These are phyloP conservation scores for Poronia punctata DNA, from an alignment of 495 filamentous ascomycete genomes.

Conservation along the genomic window DNA sequence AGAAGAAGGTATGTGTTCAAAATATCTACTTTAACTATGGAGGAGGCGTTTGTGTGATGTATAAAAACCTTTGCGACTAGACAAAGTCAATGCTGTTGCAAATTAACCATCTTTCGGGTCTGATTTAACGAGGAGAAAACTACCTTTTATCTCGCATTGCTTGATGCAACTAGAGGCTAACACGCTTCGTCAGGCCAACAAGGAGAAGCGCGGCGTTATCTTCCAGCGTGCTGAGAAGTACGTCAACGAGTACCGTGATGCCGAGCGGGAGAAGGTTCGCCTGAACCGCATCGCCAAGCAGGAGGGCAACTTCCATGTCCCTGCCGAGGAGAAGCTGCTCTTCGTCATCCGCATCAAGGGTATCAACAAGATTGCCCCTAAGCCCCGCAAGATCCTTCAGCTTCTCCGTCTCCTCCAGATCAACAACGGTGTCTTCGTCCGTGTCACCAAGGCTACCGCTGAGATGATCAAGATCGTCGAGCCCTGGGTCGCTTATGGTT, in stretches of 20 bases:
- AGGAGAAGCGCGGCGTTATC: constrained; percentile 94
- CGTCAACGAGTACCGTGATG: constrained; percentile 97
- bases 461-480: constrained; percentile 98
- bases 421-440: constrained; percentile 99
- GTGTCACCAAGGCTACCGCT: constrained; percentile 92
- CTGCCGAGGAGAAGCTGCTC: constrained; percentile 91
- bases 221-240: constrained; percentile 99
- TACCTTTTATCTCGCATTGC: too few relatives aligned
- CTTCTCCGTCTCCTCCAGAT: constrained; percentile 98
- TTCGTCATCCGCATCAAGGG: constrained; percentile 99
- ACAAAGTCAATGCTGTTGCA: constrained; percentile 92
- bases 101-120: constrained; percentile 99
- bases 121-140: constrained; percentile 49
- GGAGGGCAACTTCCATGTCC: constrained; percentile 87
- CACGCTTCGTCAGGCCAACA: constrained; percentile 63
- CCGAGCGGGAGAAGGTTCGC: constrained; percentile 96
- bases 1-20: constrained; percentile 72
- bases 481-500: constrained; percentile 97
- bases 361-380: constrained; percentile 99
- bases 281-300: constrained; percentile 81
- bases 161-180: too few relatives aligned
- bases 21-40: constrained; percentile 11
- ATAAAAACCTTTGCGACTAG: constrained; percentile 88
- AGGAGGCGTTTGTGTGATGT: constrained; percentile 33
- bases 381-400: constrained; percentile 99